Conservation (phyloP, 345 rosid genomes). For the Carallia pectinifolia region DNA sequence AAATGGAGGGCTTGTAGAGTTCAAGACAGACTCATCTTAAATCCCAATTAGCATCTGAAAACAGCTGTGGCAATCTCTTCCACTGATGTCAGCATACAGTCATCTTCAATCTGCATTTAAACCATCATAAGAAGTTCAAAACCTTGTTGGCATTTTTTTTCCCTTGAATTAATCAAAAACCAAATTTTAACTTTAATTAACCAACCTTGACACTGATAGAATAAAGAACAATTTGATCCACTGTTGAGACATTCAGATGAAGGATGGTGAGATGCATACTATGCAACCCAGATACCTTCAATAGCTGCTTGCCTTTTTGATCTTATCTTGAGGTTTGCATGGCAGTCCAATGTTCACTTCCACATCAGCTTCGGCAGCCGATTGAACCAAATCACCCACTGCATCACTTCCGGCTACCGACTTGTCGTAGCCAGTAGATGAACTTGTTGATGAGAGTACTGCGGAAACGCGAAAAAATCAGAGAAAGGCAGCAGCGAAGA, state of each 20-base stretch:
- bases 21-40: conserved; percentile 43
- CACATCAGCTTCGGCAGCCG: conserved; percentile 50
- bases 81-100: conserved; percentile 66
- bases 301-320: conserved; percentile 61
- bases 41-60: conserved; percentile 55
- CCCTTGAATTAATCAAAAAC: not conserved
- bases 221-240: conserved; percentile 60
- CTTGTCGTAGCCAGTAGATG: conserved; percentile 15
- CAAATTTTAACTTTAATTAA: conserved; percentile 12
- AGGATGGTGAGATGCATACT: conserved; percentile 62
- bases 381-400: conserved; percentile 16
- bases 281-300: conserved; percentile 62
- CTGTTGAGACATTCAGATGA: conserved; percentile 77
- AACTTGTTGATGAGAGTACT: conserved; percentile 51
- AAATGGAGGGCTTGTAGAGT: not conserved
- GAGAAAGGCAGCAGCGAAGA: conserved; percentile 39
- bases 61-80: conserved; percentile 76
- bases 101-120: conserved; percentile 82
- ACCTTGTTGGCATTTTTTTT: not conserved
- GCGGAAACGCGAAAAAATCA: conserved; percentile 67
- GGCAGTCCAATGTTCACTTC: conserved; percentile 82
- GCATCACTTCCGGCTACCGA: conserved; percentile 24
- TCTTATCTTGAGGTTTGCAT: conserved; percentile 79
- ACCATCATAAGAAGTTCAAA: not conserved
- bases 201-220: conserved; percentile 79